These are phyloP conservation scores for Neofusicoccum parvum DNA, from an alignment of 2,329 filamentous ascomycete species.

Conservation along the genomic window DNA sequence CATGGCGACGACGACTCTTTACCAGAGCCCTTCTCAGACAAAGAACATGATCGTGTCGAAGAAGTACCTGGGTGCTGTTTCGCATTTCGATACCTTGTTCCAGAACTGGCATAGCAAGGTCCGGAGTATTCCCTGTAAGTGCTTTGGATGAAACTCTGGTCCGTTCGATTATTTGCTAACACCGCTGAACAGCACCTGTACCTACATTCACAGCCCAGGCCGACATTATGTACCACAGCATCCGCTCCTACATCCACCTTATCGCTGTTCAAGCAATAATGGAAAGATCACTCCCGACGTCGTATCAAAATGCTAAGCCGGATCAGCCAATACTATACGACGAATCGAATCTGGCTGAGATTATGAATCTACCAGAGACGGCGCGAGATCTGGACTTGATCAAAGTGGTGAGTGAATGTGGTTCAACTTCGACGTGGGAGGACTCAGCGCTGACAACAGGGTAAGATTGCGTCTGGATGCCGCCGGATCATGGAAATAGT, in stretches of 20 bases:
- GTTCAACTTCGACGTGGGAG: no score
- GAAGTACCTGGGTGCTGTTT: neutral
- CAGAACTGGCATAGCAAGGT: neutral
- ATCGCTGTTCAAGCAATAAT: slow-evolving; percentile 18
- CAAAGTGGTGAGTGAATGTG: slow-evolving; percentile 2
- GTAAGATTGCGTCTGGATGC: slow-evolving; percentile 3
- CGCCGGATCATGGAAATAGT: slow-evolving; percentile 3
- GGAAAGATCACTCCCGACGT: slow-evolving; percentile 9
- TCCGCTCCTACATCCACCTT: slow-evolving; percentile 10
- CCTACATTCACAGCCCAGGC: neutral
- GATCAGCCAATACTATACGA: neutral
- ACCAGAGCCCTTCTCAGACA: slow-evolving; percentile 2
- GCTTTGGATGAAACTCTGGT: neutral
- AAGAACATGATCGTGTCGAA: slow-evolving; percentile 6
- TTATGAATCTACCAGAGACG: slow-evolving; percentile 6
- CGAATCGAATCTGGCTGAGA: neutral
- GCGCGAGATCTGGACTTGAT: slow-evolving; percentile 12
- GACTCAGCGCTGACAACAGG: neutral
- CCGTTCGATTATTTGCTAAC: neutral
- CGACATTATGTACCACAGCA: slow-evolving; percentile 10
- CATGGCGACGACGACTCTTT: slow-evolving; percentile 2
- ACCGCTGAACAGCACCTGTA: neutral
- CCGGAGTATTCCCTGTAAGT: neutral
- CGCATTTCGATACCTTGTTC: slow-evolving; percentile 4
- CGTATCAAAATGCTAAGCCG: neutral